Evolutionary conservation across 2,329 filamentous ascomycete species (phyloP).

Genomic region (Sarocladium strictum): DNA sequence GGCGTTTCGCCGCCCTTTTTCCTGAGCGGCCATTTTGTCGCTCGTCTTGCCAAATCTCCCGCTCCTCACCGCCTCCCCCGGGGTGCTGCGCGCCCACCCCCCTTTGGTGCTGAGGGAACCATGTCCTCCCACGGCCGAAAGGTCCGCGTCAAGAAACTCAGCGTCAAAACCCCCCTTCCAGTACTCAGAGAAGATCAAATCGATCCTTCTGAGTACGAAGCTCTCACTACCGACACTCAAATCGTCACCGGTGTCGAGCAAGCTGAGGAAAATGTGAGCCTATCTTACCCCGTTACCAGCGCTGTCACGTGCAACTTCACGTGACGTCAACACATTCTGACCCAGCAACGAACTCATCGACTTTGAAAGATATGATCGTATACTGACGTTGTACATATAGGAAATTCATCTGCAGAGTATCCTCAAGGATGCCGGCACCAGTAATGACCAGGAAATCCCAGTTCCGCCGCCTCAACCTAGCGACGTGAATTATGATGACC

Average conservation of each 20-base stretch:
- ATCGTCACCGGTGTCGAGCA: conserved; percentile 97
- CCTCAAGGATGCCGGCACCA: conserved; percentile 48
- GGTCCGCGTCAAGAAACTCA: conserved; percentile 85
- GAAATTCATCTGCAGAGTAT: conserved; percentile 94
- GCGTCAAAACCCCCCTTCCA: conserved; percentile 79
- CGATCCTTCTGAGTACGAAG: conserved; percentile 79
- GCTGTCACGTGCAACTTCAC: conserved; percentile 36
- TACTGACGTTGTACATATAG: conserved; percentile 42
- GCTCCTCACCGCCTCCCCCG: conserved; percentile 18
- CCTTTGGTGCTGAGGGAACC: conserved; percentile 24
- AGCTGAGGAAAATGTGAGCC: conserved; percentile 91
- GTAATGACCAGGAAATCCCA: conserved; percentile 56
- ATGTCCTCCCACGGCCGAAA: conserved; percentile 54
- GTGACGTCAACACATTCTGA: conserved; percentile 7
- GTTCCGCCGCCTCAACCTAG: conserved; percentile 60
- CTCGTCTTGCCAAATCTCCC: conserved; percentile 20
- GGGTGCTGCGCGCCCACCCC: conserved; percentile 8
- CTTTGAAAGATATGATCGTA: conserved; percentile 6
- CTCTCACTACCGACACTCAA: conserved; percentile 74
- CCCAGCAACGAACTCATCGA: neutral
- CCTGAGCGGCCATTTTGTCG: conserved; percentile 22
- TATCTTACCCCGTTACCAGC: conserved; percentile 20
- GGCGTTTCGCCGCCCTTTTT: conserved; percentile 19
- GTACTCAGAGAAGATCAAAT: conserved; percentile 89
- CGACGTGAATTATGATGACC: conserved; percentile 75